Percentiles rank a stretch among this genome's conserved stretches.
These are phyloP conservation scores for Trichoderma koningiopsis DNA, from an alignment of 2,329 filamentous ascomycete genomes.

Conservation along the genomic window DNA sequence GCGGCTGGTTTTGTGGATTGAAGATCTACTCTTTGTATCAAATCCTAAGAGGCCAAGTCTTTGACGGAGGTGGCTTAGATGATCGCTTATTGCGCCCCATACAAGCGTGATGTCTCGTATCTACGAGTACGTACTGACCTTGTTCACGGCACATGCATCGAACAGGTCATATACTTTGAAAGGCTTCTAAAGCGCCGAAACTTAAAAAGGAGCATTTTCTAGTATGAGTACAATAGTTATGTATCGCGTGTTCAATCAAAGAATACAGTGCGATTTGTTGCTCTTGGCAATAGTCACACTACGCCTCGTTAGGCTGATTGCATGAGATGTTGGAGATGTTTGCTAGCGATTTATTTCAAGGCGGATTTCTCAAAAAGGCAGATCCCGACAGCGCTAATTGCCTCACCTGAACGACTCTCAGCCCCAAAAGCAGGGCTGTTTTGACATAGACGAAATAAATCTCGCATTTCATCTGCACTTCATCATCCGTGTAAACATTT, in stretches of 20 bases:
- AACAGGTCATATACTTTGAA: background rate
- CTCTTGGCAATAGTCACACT: background rate
- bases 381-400: background rate
- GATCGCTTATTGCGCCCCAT: background rate
- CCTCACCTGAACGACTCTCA: background rate
- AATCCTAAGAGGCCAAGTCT: background rate
- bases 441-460: background rate
- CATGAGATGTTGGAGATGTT: background rate
- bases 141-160: background rate
- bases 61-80: background rate
- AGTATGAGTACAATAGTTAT: background rate
- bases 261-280: background rate
- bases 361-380: background rate
- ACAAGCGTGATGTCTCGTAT: background rate
- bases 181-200: background rate
- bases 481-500: background rate
- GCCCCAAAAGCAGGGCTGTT: background rate
- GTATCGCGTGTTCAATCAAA: background rate
- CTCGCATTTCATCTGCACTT: background rate
- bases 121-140: background rate
- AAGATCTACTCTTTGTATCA: background rate
- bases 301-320: slow-evolving; percentile 1
- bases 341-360: background rate
- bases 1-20: background rate
- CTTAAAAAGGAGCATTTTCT: background rate